These are phyloP conservation scores for Thielaviopsis euricoi DNA, from an alignment of 2,329 filamentous ascomycete genomes.

Conservation along the genomic window DNA sequence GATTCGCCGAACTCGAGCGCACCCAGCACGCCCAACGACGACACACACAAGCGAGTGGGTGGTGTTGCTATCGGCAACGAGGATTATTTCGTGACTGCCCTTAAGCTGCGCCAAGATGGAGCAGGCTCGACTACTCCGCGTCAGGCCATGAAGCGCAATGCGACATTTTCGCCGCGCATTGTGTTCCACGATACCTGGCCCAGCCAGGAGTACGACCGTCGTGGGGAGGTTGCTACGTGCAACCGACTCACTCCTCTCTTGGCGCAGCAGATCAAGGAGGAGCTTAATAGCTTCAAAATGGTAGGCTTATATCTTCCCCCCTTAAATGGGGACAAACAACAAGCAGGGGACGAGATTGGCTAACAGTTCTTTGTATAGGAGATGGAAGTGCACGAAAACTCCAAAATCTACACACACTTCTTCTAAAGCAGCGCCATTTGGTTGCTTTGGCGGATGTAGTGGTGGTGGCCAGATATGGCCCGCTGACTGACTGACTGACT, in stretches of 20 bases:
- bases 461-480: conserved; percentile 12
- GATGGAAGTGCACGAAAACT: conserved; percentile 98
- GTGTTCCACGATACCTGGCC: conserved; percentile 96
- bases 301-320: conserved; percentile 34
- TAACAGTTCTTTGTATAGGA: conserved; percentile 61
- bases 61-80: conserved; percentile 63
- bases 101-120: conserved; percentile 60
- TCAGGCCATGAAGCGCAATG: conserved; percentile 42
- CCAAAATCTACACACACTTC: conserved; percentile 99
- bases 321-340: no score
- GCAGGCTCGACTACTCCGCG: conserved; percentile 68
- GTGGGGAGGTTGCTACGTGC: conserved; percentile 92
- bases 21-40: conserved; percentile 75
- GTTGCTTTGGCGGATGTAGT: no score
- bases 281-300: conserved; percentile 99
- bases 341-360: no score
- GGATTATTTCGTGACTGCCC: conserved; percentile 74
- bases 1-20: conserved; percentile 76
- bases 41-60: conserved; percentile 50
- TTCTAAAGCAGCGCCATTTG: conserved; percentile 49
- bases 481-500: neutral
- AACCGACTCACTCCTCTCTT: conserved; percentile 93
- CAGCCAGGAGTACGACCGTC: conserved; percentile 84
- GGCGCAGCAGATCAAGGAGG: conserved; percentile 98
- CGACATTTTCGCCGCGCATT: conserved; percentile 78